Evolutionary conservation across 2,329 filamentous ascomycete species (phyloP), one percentile per base, ranked within the genome.

Genomic region (Madurella mycetomatis): DNA sequence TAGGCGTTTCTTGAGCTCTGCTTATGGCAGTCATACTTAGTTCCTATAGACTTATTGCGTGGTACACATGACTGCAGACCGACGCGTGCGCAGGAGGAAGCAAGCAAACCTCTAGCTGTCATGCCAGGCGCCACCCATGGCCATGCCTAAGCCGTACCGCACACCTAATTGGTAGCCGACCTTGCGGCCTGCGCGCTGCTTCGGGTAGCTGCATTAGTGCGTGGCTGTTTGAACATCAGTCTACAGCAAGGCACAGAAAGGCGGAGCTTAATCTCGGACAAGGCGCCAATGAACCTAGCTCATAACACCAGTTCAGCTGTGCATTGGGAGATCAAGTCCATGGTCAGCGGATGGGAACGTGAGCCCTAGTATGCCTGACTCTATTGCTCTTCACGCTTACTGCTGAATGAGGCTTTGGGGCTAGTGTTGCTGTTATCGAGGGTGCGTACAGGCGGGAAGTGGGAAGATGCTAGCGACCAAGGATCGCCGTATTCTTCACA

Each of bases 211-310:
- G 63, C 63, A 65, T 63, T 64, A 62, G 63, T 51, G 54, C 50
- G 47, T 55, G 50, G 56, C 65, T 66, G 64, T 65, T 67, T 66
- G 66, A 61, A 64, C 60, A 56, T 63, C 63, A 58, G 55, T 62
- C 53, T 55, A 58, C 60, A 44, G 46, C 53, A 53, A 54, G 59
- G 51, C 58, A 58, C 49, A 59, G 55, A 54, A 53, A 46, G 49
- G 49, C 51, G 56, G 53, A n/a, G n/a, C n/a, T n/a, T n/a, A n/a
- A n/a, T n/a, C n/a, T n/a, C n/a, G n/a, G n/a, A n/a, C n/a, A n/a
- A n/a, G n/a, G n/a, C n/a, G n/a, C n/a, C n/a, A n/a, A n/a, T n/a
- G n/a, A n/a, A 9, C 34, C 4, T 9, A 37, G 34, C 11, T 37
- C 13, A 2, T 7, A 25, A 25, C 25, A 25, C 25, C 7, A 11